Conservation (phyloP, 306 rosid species). For the Pyrus pyrifolia region DNA sequence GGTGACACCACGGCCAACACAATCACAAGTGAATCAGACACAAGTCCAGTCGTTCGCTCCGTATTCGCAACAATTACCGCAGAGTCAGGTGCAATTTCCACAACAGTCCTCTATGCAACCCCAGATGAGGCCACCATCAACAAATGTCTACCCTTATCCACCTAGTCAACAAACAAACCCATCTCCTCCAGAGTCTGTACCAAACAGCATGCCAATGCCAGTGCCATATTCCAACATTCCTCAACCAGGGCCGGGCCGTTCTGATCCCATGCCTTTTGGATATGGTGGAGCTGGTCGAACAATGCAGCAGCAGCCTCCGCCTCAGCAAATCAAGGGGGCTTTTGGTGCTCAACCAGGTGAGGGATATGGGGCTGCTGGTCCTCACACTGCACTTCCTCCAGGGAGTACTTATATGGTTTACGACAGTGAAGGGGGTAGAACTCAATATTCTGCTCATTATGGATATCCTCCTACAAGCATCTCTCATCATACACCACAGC, state of each 20-base stretch:
- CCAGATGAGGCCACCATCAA: constrained; percentile 53
- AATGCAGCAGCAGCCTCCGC: constrained; percentile 62
- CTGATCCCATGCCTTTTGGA: constrained; percentile 64
- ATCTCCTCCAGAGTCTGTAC: constrained; percentile 52
- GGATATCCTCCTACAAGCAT: constrained; percentile 70
- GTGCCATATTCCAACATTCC: constrained; percentile 64
- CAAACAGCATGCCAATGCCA: constrained; percentile 92
- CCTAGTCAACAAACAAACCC: constrained; percentile 56
- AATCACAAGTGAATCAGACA: constrained; percentile 57
- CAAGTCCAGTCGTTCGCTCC: constrained; percentile 62
- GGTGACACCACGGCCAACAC: constrained; percentile 49
- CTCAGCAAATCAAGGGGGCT: constrained; percentile 65
- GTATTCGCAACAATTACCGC: constrained; percentile 57
- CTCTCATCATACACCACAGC: constrained; percentile 53
- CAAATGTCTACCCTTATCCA: constrained; percentile 55
- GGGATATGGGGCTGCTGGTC: constrained; percentile 46
- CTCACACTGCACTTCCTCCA: constrained; percentile 50
- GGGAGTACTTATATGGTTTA: constrained; percentile 76
- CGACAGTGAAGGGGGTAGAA: constrained; percentile 66
- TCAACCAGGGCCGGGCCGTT: constrained; percentile 53
- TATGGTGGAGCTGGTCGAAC: constrained; percentile 66
- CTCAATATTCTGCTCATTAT: constrained; percentile 56
- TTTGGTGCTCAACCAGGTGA: constrained; percentile 55
- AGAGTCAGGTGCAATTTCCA: constrained; percentile 44
- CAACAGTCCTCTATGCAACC: constrained; percentile 64